Evolutionary conservation across 2,329 filamentous ascomycete species (phyloP).

Genomic region (Venturia aucupariae): DNA sequence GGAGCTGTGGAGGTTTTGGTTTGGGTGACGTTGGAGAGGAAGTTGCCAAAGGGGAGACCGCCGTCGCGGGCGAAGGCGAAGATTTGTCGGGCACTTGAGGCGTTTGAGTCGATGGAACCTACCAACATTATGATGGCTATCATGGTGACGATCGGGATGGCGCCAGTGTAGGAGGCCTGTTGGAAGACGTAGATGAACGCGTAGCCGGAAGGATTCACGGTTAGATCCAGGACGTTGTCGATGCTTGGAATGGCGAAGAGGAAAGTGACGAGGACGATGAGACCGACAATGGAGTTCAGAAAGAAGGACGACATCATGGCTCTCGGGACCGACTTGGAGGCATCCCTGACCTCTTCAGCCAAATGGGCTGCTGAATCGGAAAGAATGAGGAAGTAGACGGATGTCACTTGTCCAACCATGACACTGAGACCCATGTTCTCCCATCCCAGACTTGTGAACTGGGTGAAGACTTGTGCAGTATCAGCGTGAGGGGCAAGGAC

Average conservation of each 20-base stretch:
- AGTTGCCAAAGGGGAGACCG: constrained; percentile 21
- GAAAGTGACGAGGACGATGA: neutral
- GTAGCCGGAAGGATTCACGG: constrained; percentile 23
- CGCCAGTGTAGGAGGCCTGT: constrained; percentile 20
- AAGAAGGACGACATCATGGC: constrained; percentile 29
- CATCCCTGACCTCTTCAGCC: constrained; percentile 35
- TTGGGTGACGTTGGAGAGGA: constrained; percentile 21
- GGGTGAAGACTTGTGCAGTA: constrained; percentile 27
- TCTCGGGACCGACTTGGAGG: constrained; percentile 31
- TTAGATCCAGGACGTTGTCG: neutral
- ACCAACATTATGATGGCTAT: constrained; percentile 20
- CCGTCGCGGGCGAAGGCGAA: constrained; percentile 23
- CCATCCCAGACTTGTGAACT: constrained; percentile 33
- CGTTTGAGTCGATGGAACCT: constrained; percentile 21
- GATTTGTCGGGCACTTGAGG: constrained; percentile 20
- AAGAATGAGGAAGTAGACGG: constrained; percentile 21
- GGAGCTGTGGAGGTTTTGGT: constrained; percentile 16
- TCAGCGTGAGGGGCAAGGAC: constrained; percentile 21
- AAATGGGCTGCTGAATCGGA: constrained; percentile 35
- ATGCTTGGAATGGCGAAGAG: neutral
- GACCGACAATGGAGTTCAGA: neutral
- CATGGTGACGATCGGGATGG: constrained; percentile 21
- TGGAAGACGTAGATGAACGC: constrained; percentile 30
- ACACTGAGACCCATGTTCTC: constrained; percentile 22
- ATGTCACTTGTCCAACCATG: constrained; percentile 26